Base-by-base conservation (phyloP, 257 asterid genomes). In the Solanum medicagineum region DNA sequence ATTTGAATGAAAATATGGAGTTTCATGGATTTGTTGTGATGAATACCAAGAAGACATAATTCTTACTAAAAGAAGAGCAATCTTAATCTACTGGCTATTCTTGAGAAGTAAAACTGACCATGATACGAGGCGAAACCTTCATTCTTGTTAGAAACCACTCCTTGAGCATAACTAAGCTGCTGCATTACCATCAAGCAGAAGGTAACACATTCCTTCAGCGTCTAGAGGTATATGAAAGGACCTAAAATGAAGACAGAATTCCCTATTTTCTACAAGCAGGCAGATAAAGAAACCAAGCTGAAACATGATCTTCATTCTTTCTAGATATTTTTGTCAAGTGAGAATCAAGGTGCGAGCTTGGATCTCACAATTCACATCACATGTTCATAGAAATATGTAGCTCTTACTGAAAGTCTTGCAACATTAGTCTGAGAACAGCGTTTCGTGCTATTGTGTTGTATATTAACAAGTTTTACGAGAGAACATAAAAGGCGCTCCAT, bases 151-250 rank as follows among this genome's bases (percentile, higher is more conserved):
- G 92, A 86, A 84, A 87, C 68, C 87, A 90, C 77, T 86, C 90
- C 93, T 51, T 87, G 91, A 84, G 89, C 84, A 85, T 85, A 89
- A 82, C 92, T 90, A 36, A 93, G 87, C 80, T 90, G 87, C 80
- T 89, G 93, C 86, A 89, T 85, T 75, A 89, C 89, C 70, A 93
- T 93, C 94, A 45, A 84, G 68, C 32, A 91, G 36, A 87, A 91
- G 8, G 81, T 12, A 68, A 87, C 74, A 87, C 79, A 83, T 62
- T 66, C 40, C 49, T 81, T 83, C 74, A 87, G 89, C 77, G 55
- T 87, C 84, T 36, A 80, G 55, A 66, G 81, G 44, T 62, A 63
- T n/a, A 59, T 69, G 36, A 32, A 32, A 32, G 36, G 36, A 32
- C 36, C 36, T 32, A 32, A 32, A 29, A 29, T 24, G 29, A 40